Conservation (phyloP, 2,329 filamentous ascomycete species). For the Cytospora paraplurivora region DNA sequence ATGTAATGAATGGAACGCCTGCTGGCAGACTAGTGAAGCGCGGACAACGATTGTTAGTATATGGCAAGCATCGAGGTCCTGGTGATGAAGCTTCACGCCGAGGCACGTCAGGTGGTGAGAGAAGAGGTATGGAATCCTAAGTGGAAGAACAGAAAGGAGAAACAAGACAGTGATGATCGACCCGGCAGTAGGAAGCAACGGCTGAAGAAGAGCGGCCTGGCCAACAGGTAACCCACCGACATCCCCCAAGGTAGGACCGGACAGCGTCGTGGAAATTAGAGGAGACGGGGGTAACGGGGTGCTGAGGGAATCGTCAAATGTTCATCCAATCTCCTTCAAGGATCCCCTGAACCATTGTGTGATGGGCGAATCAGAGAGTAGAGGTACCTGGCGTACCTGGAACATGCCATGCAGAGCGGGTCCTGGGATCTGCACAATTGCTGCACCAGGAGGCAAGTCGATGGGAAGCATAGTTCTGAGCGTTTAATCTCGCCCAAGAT, state of each 20-base stretch:
- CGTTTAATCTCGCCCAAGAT: slow-evolving; percentile 26
- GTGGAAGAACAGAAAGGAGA: slow-evolving; percentile 26
- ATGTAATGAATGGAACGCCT: slow-evolving; percentile 59
- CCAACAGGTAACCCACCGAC: slow-evolving; percentile 19
- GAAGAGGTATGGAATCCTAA: slow-evolving; percentile 26
- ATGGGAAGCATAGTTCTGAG: slow-evolving; percentile 21
- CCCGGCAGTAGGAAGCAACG: slow-evolving; percentile 23
- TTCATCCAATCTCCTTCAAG: slow-evolving; percentile 24
- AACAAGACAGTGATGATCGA: slow-evolving; percentile 27
- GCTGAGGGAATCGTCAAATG: slow-evolving; percentile 23
- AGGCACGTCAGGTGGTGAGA: slow-evolving; percentile 26
- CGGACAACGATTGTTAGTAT: slow-evolving; percentile 22
- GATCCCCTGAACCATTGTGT: slow-evolving; percentile 23
- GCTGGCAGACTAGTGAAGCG: slow-evolving; percentile 52
- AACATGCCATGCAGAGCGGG: slow-evolving; percentile 22
- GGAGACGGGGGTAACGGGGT: slow-evolving; percentile 26
- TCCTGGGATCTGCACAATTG: slow-evolving; percentile 23
- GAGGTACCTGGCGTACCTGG: slow-evolving; percentile 26
- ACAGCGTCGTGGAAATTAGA: slow-evolving; percentile 28
- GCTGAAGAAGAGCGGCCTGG: slow-evolving; percentile 25
- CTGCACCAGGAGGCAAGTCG: slow-evolving; percentile 14
- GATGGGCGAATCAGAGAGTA: slow-evolving; percentile 27
- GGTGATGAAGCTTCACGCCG: slow-evolving; percentile 29
- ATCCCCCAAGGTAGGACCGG: slow-evolving; percentile 15
- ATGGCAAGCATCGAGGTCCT: slow-evolving; percentile 26